Evolutionary conservation across 176 grass and related monocot species (phyloP).

Genomic region (barley (Hordeum vulgare)): MorexV3_pseudomolecules_assembly NC_058520.1:562980286-562980785

Average conservation of each 20-base stretch:
- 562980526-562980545: background rate
- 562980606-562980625: too few species aligned
- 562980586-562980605: too few species aligned
- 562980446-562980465: background rate
- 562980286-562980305: slow-evolving; percentile 71
- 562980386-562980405: slow-evolving; percentile 16
- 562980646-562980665: background rate
- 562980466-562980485: slow-evolving; percentile 2
- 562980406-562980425: background rate
- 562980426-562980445: background rate
- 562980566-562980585: too few species aligned
- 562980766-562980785: too few species aligned
- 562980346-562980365: slow-evolving; percentile 52
- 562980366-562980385: slow-evolving; percentile 29
- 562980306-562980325: slow-evolving; percentile 77
- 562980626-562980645: background rate
- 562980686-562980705: background rate
- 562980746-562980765: too few species aligned
- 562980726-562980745: too few species aligned
- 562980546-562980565: background rate
- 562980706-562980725: background rate
- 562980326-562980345: slow-evolving; percentile 55
- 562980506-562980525: background rate
- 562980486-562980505: too few species aligned
- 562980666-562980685: too few species aligned